Evolutionary conservation across 1,139 yeast genomes (phyloP).

Genomic region (Blastobotrys proliferans): DNA sequence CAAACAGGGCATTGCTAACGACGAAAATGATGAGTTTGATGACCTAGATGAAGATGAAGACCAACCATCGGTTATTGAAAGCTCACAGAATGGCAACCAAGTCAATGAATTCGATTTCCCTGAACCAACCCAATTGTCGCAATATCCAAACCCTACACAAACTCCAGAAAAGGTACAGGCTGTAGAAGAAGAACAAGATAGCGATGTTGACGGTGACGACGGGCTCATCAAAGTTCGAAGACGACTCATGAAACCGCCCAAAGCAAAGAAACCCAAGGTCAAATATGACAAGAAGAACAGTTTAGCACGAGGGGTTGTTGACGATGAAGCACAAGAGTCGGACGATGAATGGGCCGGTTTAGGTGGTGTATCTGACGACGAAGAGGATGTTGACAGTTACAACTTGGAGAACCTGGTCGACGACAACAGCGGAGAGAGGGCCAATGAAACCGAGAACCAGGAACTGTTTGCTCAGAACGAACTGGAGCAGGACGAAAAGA

Average conservation of each 20-base stretch:
- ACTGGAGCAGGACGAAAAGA: slow-evolving; percentile 61
- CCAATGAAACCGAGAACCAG: slow-evolving; percentile 58
- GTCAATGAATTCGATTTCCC: slow-evolving; percentile 5
- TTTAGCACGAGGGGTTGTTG: slow-evolving; percentile 54
- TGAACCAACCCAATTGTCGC: slow-evolving; percentile 18
- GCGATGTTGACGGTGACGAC: slow-evolving; percentile 10
- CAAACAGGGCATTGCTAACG: neutral
- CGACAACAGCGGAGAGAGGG: slow-evolving; percentile 56
- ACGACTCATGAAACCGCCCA: slow-evolving; percentile 9
- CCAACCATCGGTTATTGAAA: neutral
- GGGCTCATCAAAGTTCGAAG: slow-evolving; percentile 10
- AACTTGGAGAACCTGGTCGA: slow-evolving; percentile 83
- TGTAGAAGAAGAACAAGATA: neutral
- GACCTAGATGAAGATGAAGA: slow-evolving; percentile 2
- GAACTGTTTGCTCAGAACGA: slow-evolving; percentile 63
- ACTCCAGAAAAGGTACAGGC: slow-evolving; percentile 14
- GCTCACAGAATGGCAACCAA: neutral
- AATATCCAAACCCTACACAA: slow-evolving; percentile 19
- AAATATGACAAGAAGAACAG: slow-evolving; percentile 44
- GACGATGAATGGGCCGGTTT: slow-evolving; percentile 95
- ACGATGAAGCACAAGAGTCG: slow-evolving; percentile 91
- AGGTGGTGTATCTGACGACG: slow-evolving; percentile 81
- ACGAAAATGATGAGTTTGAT: slow-evolving; percentile 8
- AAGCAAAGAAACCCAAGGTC: slow-evolving; percentile 5
- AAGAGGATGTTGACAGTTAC: slow-evolving; percentile 59